Base-by-base conservation (phyloP, 257 asterid genomes). In the Nicotiana obtusifolia region DNA sequence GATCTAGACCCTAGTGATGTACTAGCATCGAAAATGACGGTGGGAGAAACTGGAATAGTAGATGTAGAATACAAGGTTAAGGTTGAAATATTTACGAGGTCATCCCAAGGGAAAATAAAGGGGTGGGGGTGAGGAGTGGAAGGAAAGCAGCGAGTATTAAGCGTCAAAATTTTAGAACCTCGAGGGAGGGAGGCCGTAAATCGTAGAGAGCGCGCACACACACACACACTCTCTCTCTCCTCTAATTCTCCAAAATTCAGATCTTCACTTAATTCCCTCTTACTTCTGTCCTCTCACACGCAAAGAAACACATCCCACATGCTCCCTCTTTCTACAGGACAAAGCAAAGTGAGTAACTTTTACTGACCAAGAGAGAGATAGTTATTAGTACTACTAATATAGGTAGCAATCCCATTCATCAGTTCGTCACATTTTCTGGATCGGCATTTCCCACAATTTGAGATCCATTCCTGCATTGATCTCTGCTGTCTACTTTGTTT, bases 301-400 rank as follows among this genome's bases (percentile, higher is more conserved):
- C 84, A 81, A 71, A 77, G 49, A 64, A 20, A 82, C 86, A 81
- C 68, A 53, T 47, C 64, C 33, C 75, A 17, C 82, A 44, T 84
- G 49, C 59, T 24, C 31, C 10, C 30, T 68, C 30, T 68, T 81
- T 54, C 80, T 52, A 28, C 64, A 19, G 9, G 44, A 64, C 75
- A 62, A 65, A 68, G 10, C 81, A 24, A 52, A 47, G 28, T 19
- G 76, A 17, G 5, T 17, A n/a, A 13, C 52, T 33, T 66, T 66
- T 33, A 33, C 52, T 67, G 17, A 37, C 19, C n/a, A 10, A 15
- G 8, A 28, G 16, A 64, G 19, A 66, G 3, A 66, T 16, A 31
- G 4, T 33, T 24, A 73, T 37, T 10, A 20, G 2, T 3, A 49
- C 16, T 16, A 11, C 3, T n/a, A 35, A 16, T 35, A 8, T 5